A percentile compares a stretch with the other conserved stretches of the same genome.
These are phyloP conservation scores for Candida yuanshanica DNA, from an alignment of 805 yeast genomes.

Conservation along the genomic window DNA sequence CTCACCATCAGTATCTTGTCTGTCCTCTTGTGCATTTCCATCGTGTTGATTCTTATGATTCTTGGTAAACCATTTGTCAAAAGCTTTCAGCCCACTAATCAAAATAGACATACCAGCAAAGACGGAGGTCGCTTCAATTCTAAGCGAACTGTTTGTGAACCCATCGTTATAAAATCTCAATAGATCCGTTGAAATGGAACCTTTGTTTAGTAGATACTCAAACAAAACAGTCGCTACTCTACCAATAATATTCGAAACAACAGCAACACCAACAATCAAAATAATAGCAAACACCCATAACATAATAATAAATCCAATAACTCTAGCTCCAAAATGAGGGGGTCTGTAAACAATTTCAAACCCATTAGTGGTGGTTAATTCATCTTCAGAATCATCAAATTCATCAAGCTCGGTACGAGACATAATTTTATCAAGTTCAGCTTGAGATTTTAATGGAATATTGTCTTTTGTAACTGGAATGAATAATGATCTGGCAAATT, in stretches of 20 bases:
- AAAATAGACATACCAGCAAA: constrained; percentile 19
- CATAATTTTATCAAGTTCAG: constrained; percentile 24
- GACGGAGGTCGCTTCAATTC: constrained; percentile 10
- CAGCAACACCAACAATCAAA: constrained; percentile 21
- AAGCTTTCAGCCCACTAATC: constrained; percentile 9
- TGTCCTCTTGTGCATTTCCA: no score
- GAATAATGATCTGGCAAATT: constrained; percentile 60
- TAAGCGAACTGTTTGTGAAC: not conserved
- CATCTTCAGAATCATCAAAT: constrained; percentile 37
- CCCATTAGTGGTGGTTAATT: constrained; percentile 33
- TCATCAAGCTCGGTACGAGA: constrained; percentile 32
- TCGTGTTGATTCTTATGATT: constrained; percentile 15
- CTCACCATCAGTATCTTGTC: no score
- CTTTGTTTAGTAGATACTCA: not conserved
- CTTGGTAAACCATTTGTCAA: constrained; percentile 17
- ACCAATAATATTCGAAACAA: constrained; percentile 24
- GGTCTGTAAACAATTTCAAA: constrained; percentile 86
- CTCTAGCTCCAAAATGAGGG: constrained; percentile 60
- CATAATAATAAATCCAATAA: constrained; percentile 34
- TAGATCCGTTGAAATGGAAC: not conserved
- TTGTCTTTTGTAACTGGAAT: constrained; percentile 81
- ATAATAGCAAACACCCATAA: constrained; percentile 43
- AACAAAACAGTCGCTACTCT: constrained; percentile 11
- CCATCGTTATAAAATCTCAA: not conserved
- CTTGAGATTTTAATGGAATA: constrained; percentile 39